Conservation (phyloP, 83 land plant species). For the Picea mariana region DNA sequence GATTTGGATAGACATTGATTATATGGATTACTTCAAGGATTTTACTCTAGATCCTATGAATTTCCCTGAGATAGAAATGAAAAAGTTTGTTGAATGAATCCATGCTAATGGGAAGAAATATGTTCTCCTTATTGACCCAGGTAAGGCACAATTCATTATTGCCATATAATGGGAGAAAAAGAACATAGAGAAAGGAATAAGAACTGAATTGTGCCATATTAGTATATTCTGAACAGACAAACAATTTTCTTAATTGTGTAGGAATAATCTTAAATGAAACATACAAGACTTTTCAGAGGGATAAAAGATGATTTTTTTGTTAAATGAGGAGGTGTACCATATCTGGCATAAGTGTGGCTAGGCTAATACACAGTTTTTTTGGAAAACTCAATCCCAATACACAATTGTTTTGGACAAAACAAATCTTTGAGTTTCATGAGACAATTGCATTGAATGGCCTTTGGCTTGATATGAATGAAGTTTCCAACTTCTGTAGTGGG, state of each 20-base stretch:
- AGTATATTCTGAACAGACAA: too few species aligned
- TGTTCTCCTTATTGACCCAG: too few species aligned
- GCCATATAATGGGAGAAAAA: too few species aligned
- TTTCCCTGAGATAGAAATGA: conserved; percentile 50
- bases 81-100: conserved; percentile 59
- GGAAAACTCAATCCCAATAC: conserved; percentile 65
- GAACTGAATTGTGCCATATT: too few species aligned
- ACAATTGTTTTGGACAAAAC: conserved; percentile 50
- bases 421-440: conserved; percentile 53
- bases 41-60: conserved; percentile 86
- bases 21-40: too few species aligned
- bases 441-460: too few species aligned
- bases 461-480: too few species aligned
- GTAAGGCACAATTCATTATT: too few species aligned
- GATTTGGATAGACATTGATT: too few species aligned
- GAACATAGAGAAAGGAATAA: too few species aligned
- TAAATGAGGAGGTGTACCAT: conserved; percentile 57
- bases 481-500: too few species aligned
- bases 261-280: conserved; percentile 66
- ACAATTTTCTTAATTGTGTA: conserved; percentile 10
- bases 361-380: too few species aligned
- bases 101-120: conserved; percentile 63
- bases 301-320: conserved; percentile 61
- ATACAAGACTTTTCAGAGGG: conserved; percentile 57
- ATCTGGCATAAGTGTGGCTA: conserved; percentile 92